phyloP scores from a whole-genome alignment of 2,329 filamentous ascomycete genomes.

The Harringtonia aguacate region DNA sequence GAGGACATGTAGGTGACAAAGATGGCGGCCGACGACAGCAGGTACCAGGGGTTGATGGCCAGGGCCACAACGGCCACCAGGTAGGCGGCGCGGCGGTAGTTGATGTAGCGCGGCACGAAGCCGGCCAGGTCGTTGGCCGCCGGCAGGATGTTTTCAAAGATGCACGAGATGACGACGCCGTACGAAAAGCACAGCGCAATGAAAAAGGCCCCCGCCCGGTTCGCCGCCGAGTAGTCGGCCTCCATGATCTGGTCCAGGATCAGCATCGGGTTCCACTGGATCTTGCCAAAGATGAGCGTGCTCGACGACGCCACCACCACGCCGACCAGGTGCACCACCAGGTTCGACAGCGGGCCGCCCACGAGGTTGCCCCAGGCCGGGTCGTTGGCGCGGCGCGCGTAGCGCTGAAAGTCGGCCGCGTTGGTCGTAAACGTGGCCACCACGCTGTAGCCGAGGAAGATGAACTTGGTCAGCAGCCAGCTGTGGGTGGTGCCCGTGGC shows the following conservation, averaged over 20 bases:
- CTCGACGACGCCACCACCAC: constrained; percentile 10
- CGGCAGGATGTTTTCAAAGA: constrained; percentile 76
- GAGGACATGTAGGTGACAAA: constrained; percentile 88
- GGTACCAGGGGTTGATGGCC: constrained; percentile 78
- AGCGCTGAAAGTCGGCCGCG: constrained; percentile 31
- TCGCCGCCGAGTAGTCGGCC: constrained; percentile 50
- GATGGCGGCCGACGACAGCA: constrained; percentile 64
- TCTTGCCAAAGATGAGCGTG: constrained; percentile 11
- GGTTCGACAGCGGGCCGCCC: constrained; percentile 27
- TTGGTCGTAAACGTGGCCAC: constrained; percentile 26
- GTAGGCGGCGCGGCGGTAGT: constrained; percentile 79
- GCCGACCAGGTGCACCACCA: constrained; percentile 25
- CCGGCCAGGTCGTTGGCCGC: constrained; percentile 77
- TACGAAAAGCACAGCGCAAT: constrained; percentile 62
- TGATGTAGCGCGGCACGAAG: constrained; percentile 67
- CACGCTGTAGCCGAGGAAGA: constrained; percentile 23
- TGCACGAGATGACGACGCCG: constrained; percentile 77
- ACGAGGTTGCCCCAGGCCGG: constrained; percentile 27
- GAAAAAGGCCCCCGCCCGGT: constrained; percentile 67
- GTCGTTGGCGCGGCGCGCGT: constrained; percentile 27
- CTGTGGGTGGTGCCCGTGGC: constrained; percentile 20
- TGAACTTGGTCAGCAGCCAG: constrained; percentile 25
- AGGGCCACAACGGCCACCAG: constrained; percentile 71
- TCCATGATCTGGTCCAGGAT: constrained; percentile 58
- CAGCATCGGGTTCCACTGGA: constrained; percentile 57